Base-by-base conservation (phyloP, 1,284 basidiomycete genomes). In the Sporisorium sorghi region DNA sequence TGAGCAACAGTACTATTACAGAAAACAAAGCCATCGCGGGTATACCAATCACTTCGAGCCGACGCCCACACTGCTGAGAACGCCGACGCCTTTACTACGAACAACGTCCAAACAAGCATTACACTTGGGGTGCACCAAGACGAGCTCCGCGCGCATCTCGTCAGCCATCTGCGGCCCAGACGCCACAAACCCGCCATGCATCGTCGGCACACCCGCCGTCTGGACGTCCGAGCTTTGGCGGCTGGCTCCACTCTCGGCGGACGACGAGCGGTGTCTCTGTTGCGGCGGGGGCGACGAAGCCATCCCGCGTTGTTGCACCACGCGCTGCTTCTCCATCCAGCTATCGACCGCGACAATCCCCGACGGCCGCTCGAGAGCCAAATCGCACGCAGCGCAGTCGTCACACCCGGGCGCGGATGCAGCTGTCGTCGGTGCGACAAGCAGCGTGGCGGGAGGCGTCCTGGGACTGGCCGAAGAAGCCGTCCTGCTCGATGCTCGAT, bases 371-470 rank as follows among this genome's bases (percentile, higher is more conserved):
- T 73, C 63, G 17, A 79, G 65, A 5, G 61, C 64, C 23, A 80
- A 56, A 40, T 80, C 79, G 56, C 79, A 80, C 0, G 79, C 77
- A 23, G 68, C 73, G 28, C 79, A 80, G 19, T 74, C 63, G 26
- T 70, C 70, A 52, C 79, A 80, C 1, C 66, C 69, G 11, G 37
- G 26, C 17, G 46, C 14, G 12, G 17, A 32, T 21, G 37, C 24
- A 37, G 42, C 57, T 21, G n/a, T n/a, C n/a, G n/a, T n/a, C n/a
- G 47, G 55, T 21, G 30, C 35, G 1, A 40, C 49, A n/a, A n/a
- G n/a, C 24, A 35, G 30, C 1, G 30, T 24, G 14, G 60, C 53
- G 5, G 64, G 49, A 24, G 64, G 64, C 23, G 57, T 63, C 24
- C n/a, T 56, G 5, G 63, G 64, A 48, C 58, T 66, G 19, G 56